Evolutionary conservation across 2,329 filamentous ascomycete genomes (phyloP).

Genomic region (Nemania sp.): DNA sequence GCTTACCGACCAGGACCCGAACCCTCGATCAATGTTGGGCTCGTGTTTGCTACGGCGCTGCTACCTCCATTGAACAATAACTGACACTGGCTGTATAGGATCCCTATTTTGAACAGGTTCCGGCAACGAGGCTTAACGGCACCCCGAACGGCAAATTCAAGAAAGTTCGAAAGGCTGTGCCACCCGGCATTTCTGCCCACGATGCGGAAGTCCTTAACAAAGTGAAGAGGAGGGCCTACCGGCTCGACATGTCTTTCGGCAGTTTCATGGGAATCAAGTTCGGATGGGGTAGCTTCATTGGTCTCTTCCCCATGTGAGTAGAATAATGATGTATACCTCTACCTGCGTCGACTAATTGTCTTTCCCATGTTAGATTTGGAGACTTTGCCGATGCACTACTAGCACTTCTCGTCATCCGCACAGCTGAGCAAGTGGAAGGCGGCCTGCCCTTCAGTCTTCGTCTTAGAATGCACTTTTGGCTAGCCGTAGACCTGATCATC

Average conservation of each 20-base stretch:
- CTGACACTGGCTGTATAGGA: conserved; percentile 63
- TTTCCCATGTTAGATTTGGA: conserved; percentile 59
- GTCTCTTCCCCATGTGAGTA: conserved; percentile 76
- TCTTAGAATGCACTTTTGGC: conserved; percentile 78
- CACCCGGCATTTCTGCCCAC: conserved; percentile 78
- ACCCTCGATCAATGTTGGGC: conserved; percentile 22
- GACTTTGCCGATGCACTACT: conserved; percentile 75
- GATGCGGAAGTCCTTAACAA: conserved; percentile 82
- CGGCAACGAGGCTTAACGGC: conserved; percentile 69
- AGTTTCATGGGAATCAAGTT: conserved; percentile 80
- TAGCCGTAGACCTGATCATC: conserved; percentile 72
- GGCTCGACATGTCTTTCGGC: conserved; percentile 82
- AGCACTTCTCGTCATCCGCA: conserved; percentile 73
- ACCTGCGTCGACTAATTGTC: conserved; percentile 24
- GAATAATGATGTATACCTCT: conserved; percentile 1
- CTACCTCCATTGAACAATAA: conserved; percentile 20
- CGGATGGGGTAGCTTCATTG: conserved; percentile 88
- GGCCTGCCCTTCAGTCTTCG: conserved; percentile 67
- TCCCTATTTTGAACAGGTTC: conserved; percentile 84
- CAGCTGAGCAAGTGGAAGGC: conserved; percentile 74
- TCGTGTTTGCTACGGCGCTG: neutral
- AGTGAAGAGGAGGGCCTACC: conserved; percentile 83
- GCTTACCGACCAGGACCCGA: conserved; percentile 29
- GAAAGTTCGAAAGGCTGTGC: conserved; percentile 83
- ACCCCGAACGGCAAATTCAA: conserved; percentile 71